A percentile compares a stretch with the other conserved stretches of the same genome.
These are phyloP conservation scores for Saussurea involucrata DNA, from an alignment of 129 eudicot species.

Conservation along the genomic window DNA sequence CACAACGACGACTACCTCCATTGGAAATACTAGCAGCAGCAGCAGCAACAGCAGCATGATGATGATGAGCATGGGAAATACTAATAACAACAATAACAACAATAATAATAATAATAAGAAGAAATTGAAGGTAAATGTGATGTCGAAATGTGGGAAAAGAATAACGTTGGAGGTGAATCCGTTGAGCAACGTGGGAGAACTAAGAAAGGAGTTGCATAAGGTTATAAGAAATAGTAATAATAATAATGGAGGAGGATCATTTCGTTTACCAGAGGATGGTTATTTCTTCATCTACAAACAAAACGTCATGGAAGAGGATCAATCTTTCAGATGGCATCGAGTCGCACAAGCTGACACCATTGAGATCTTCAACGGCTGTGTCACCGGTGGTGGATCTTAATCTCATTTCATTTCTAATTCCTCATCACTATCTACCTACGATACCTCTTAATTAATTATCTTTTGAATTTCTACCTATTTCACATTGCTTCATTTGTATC, in stretches of 20 bases:
- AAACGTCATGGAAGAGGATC: conserved; percentile 71
- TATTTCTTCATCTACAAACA: conserved; percentile 76
- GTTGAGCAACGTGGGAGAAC: conserved; percentile 41
- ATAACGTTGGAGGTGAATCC: conserved; percentile 52
- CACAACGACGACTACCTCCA: not conserved
- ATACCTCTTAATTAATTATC: no score
- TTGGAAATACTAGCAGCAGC: not conserved
- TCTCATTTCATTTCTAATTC: not conserved
- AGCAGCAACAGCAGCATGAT: not conserved
- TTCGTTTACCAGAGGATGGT: conserved; percentile 64
- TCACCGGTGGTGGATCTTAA: conserved; percentile 55
- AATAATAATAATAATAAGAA: conserved; percentile 17
- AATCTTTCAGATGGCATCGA: conserved; percentile 66
- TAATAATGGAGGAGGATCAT: not conserved
- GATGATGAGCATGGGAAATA: conserved; percentile 6
- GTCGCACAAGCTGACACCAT: conserved; percentile 63
- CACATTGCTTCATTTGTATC: no score
- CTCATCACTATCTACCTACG: no score
- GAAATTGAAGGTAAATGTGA: conserved; percentile 44
- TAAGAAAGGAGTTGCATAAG: conserved; percentile 55
- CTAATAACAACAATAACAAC: conserved; percentile 8
- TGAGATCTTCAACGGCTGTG: conserved; percentile 69
- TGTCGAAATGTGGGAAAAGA: conserved; percentile 52
- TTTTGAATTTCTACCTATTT: no score
- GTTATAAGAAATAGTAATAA: conserved; percentile 13